A percentile compares a stretch with the other conserved stretches of the same genome.
These are phyloP conservation scores for Dipteronia dyeriana DNA, from an alignment of 345 rosid species.

Conservation along the genomic window DNA sequence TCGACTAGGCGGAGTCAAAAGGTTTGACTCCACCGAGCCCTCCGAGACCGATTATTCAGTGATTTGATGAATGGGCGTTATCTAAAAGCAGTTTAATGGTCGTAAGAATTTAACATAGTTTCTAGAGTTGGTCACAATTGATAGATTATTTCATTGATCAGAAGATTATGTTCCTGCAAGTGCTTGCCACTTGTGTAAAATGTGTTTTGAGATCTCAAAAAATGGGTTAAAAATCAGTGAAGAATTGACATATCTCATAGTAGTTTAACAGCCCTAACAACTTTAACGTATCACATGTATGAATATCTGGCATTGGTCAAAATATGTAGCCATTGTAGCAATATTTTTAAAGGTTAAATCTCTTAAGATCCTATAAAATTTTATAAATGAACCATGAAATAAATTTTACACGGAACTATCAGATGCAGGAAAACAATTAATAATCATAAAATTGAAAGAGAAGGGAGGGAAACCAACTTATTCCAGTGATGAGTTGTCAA, in stretches of 20 bases:
- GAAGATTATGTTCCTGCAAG: background rate
- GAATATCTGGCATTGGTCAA: background rate
- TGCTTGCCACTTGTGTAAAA: background rate
- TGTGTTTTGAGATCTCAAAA: background rate
- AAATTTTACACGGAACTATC: conserved; percentile 5
- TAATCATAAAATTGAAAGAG: background rate
- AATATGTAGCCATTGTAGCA: background rate
- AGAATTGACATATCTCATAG: background rate
- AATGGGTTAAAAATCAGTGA: background rate
- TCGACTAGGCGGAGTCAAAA: too few relatives aligned
- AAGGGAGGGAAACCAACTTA: conserved; percentile 47
- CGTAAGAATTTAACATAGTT: background rate
- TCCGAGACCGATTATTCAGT: too few relatives aligned
- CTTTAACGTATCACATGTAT: background rate
- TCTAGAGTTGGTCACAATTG: too few relatives aligned
- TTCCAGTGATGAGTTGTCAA: conserved; percentile 81
- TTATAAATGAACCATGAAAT: background rate
- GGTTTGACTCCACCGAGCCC: too few relatives aligned
- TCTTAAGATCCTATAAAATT: background rate
- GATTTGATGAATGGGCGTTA: background rate
- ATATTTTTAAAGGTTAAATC: background rate
- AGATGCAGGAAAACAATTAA: background rate
- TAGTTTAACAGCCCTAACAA: too few relatives aligned
- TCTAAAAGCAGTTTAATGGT: background rate
- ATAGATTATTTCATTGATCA: too few relatives aligned